Base-by-base conservation (phyloP, 352 stramenopile genomes). In the Albugo candida region DNA sequence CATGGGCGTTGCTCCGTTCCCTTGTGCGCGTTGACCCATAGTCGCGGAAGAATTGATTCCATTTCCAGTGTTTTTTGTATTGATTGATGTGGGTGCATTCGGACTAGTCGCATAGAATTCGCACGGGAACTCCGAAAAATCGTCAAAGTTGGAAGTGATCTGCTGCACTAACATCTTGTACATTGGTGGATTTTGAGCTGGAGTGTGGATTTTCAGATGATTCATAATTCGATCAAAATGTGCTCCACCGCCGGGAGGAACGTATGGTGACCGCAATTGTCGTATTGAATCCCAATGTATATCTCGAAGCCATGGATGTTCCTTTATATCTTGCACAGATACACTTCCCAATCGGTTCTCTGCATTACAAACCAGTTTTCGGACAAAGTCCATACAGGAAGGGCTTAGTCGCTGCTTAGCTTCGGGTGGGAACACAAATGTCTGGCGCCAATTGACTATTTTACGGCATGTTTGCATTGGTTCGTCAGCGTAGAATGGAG, bases 401-500 rank as follows among this genome's bases (percentile, higher is more conserved):
- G 67, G 62, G 36, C 70, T 87, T 0, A 95, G 63, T 6, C 53
- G 56, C 8, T 52, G 51, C 19, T 63, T 68, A 17, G 72, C 64
- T 41, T 88, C 74, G 0, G 70, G 60, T 6, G 81, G 79, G 47
- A 92, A 92, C 1, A 63, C 65, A 31, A 96, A 80, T 24, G 76
- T 83, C 54, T 91, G 65, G 35, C 72, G 73, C 80, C 80, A 93
- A 52, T 91, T 78, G 43, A 89, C 74, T 52, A 83, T 82, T 63
- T 99, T 99, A 20, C 92, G 73, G 62, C 95, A 99, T 10, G 95
- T 99, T 38, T 91, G 87, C 51, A 98, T 93, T 11, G 94, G 85
- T 53, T 95, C 81, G 55, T 98, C 93, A 2, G 94, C 93, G 65
- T 98, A 99, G 61, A 99, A 99, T 11, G 95, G 95, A 36, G 96